A percentile compares a stretch with the other conserved stretches of the same genome.
Conservation (phyloP, 75 land plant species). For the Pseudotsuga menziesii region DNA sequence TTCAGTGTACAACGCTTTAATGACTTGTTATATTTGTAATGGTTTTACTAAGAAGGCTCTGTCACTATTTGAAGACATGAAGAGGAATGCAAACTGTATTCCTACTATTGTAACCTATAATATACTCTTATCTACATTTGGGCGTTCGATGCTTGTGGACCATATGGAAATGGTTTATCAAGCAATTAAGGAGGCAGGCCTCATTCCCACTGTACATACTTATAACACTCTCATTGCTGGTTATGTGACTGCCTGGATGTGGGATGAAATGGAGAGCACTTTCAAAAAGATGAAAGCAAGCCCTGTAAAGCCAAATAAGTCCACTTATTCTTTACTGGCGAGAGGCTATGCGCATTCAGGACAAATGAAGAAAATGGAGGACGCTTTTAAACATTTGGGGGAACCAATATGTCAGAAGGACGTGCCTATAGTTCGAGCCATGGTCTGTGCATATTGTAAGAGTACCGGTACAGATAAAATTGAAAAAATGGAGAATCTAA, state of each 20-base stretch:
- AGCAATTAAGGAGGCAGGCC: constrained; percentile 33
- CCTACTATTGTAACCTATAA: constrained; percentile 77
- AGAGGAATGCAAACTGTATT: constrained; percentile 28
- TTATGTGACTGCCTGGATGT: constrained; percentile 71
- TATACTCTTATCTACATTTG: constrained; percentile 59
- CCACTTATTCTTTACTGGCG: constrained; percentile 51
- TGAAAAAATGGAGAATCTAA: constrained; percentile 49
- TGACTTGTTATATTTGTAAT: constrained; percentile 59
- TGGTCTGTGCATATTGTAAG: constrained; percentile 66
- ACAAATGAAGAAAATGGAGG: constrained; percentile 62
- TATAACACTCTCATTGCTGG: constrained; percentile 71
- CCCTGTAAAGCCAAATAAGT: constrained; percentile 41
- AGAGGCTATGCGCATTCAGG: constrained; percentile 70
- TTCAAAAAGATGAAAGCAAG: constrained; percentile 34
- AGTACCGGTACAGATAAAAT: constrained; percentile 35
- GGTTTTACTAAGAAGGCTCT: constrained; percentile 36
- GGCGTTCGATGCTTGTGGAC: constrained; percentile 52
- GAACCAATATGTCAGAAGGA: constrained; percentile 21
- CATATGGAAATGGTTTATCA: constrained; percentile 53
- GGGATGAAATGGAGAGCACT: constrained; percentile 62
- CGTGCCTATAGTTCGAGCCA: constrained; percentile 40
- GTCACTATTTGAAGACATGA: constrained; percentile 43
- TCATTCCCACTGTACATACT: constrained; percentile 44
- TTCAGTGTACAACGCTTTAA: constrained; percentile 60
- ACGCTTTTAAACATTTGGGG: constrained; percentile 37